A percentile compares a stretch with the other conserved stretches of the same genome.
Evolutionary conservation across 1,139 yeast genomes (phyloP).

Genomic region (Sugiyamaella sp.): DNA sequence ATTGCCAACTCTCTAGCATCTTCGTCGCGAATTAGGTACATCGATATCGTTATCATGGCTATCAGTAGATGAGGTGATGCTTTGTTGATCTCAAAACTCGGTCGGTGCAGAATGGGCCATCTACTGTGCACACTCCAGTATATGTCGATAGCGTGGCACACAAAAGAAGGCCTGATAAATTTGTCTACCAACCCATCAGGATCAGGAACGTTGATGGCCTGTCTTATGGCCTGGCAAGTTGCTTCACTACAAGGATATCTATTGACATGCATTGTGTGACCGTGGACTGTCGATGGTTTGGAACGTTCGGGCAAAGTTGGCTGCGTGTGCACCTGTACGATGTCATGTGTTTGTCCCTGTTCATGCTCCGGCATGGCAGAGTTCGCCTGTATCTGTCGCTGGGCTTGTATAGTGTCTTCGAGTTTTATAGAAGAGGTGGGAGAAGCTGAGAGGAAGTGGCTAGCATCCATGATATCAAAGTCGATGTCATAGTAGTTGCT

Average conservation of each 20-base stretch:
- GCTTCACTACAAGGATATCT: slow-evolving; percentile 21
- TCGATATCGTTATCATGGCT: slow-evolving; percentile 58
- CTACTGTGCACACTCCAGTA: slow-evolving; percentile 52
- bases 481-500: slow-evolving; percentile 7
- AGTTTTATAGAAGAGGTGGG: background rate
- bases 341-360: too few relatives aligned
- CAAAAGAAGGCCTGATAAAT: slow-evolving; percentile 31
- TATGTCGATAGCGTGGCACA: slow-evolving; percentile 33
- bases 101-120: slow-evolving; percentile 60
- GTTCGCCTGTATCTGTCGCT: background rate
- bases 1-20: slow-evolving; percentile 45
- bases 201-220: slow-evolving; percentile 24
- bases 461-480: slow-evolving; percentile 5
- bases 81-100: slow-evolving; percentile 56
- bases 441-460: background rate
- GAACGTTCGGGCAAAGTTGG: background rate
- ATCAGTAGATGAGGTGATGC: slow-evolving; percentile 55
- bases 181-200: slow-evolving; percentile 27
- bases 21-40: slow-evolving; percentile 42
- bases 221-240: slow-evolving; percentile 27
- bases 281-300: background rate
- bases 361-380: background rate
- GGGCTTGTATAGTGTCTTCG: background rate
- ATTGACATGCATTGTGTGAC: background rate
- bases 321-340: too few relatives aligned